phyloP scores from a whole-genome alignment of 1,139 yeast genomes.

The Sugiyamaella grinbergsii region DNA sequence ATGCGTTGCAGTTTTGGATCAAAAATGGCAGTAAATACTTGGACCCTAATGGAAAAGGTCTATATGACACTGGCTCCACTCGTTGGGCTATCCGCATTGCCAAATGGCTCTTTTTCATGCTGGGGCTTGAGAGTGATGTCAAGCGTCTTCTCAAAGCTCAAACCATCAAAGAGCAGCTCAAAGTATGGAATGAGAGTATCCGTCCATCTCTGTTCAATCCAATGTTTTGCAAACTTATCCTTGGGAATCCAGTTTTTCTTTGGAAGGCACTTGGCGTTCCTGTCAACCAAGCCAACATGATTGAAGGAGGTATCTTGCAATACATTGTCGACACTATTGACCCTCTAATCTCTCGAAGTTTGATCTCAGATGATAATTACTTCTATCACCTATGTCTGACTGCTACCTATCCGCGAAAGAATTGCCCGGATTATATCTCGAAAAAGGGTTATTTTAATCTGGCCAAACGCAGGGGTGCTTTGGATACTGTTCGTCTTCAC shows the following conservation, averaged over 20 bases:
- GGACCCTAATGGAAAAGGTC: constrained; percentile 55
- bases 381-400: constrained; percentile 70
- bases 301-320: constrained; percentile 67
- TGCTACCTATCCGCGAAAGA: constrained; percentile 61
- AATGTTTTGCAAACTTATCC: constrained; percentile 61
- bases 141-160: constrained; percentile 59
- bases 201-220: constrained; percentile 74
- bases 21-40: constrained; percentile 63
- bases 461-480: constrained; percentile 42
- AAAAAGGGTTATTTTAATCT: constrained; percentile 57
- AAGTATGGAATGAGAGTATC: constrained; percentile 62
- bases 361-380: constrained; percentile 72
- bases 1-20: constrained; percentile 81
- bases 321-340: constrained; percentile 78
- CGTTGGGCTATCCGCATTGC: constrained; percentile 82
- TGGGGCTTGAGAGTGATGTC: constrained; percentile 58
- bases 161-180: constrained; percentile 61
- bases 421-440: constrained; percentile 78
- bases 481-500: constrained; percentile 72
- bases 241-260: constrained; percentile 78
- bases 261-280: constrained; percentile 92
- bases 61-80: constrained; percentile 80
- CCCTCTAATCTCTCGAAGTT: constrained; percentile 64
- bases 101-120: constrained; percentile 56
- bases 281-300: constrained; percentile 77